Evolutionary conservation across 2,329 filamentous ascomycete species (phyloP).

Genomic region (Curvularia sp.): DNA sequence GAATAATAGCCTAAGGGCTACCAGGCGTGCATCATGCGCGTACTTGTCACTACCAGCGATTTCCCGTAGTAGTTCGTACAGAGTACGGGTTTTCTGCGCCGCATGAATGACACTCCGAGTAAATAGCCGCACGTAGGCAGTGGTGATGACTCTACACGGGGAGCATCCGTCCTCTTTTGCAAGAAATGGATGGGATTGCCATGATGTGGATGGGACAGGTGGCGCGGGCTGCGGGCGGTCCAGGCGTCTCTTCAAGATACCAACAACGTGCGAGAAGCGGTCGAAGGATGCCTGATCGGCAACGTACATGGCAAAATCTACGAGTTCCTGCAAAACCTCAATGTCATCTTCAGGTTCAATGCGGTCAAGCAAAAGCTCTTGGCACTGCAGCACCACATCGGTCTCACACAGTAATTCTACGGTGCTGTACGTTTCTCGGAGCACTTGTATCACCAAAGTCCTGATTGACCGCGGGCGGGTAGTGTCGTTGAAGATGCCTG

Average conservation of each 20-base stretch:
- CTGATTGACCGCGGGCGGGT: slow-evolving; percentile 68
- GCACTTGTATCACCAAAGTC: slow-evolving; percentile 65
- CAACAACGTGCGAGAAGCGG: slow-evolving; percentile 60
- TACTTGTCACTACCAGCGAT: slow-evolving; percentile 43
- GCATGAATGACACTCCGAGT: slow-evolving; percentile 73
- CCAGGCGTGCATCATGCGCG: slow-evolving; percentile 48
- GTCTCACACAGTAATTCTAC: slow-evolving; percentile 64
- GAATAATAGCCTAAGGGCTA: slow-evolving; percentile 64
- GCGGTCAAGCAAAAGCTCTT: slow-evolving; percentile 66
- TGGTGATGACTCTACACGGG: slow-evolving; percentile 72
- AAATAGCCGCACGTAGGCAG: slow-evolving; percentile 77
- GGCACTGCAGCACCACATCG: slow-evolving; percentile 64
- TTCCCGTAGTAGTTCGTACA: slow-evolving; percentile 47
- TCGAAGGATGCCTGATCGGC: slow-evolving; percentile 65
- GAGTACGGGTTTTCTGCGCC: slow-evolving; percentile 65
- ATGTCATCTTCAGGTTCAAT: slow-evolving; percentile 70
- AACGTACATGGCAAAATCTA: slow-evolving; percentile 70
- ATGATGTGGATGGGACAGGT: slow-evolving; percentile 25
- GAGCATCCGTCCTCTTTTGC: slow-evolving; percentile 52
- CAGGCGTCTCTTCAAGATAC: slow-evolving; percentile 53
- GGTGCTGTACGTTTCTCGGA: slow-evolving; percentile 60
- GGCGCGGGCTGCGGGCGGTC: slow-evolving; percentile 30
- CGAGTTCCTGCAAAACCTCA: slow-evolving; percentile 68
- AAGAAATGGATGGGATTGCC: slow-evolving; percentile 27
- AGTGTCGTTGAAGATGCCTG: slow-evolving; percentile 69